These are phyloP conservation scores for Theobroma grandiflorum DNA, from an alignment of 441 rosid species.

Conservation along the genomic window DNA sequence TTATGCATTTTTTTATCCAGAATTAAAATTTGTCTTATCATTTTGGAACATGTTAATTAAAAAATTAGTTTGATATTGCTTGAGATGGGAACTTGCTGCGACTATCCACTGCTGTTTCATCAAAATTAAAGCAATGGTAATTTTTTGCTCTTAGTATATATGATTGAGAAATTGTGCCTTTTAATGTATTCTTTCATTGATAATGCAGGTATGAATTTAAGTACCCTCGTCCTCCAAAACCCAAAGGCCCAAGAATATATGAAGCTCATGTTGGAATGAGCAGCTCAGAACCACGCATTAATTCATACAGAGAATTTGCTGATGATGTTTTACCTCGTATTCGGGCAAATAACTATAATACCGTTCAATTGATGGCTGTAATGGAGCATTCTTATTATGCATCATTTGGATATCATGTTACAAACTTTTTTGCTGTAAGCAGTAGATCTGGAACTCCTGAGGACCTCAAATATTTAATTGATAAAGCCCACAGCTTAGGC, in stretches of 20 bases:
- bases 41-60: neutral
- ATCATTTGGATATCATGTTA: conserved; percentile 84
- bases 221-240: conserved; percentile 71
- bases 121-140: neutral
- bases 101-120: conserved; percentile 16
- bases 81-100: conserved; percentile 5
- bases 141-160: conserved; percentile 17
- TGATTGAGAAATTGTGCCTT: conserved; percentile 16
- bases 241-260: conserved; percentile 73
- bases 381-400: conserved; percentile 92
- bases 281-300: conserved; percentile 68
- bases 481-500: conserved; percentile 88
- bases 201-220: conserved; percentile 68
- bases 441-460: conserved; percentile 89
- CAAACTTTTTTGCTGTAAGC: conserved; percentile 85
- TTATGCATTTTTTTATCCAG: neutral
- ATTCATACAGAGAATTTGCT: conserved; percentile 81
- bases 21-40: neutral
- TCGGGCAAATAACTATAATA: conserved; percentile 73
- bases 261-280: conserved; percentile 97
- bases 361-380: conserved; percentile 84
- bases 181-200: conserved; percentile 32
- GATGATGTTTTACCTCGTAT: conserved; percentile 83
- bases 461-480: conserved; percentile 85
- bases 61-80: conserved; percentile 19